phyloP scores from a whole-genome alignment of 2,329 filamentous ascomycete genomes.

The Fusarium abutilonis region DNA sequence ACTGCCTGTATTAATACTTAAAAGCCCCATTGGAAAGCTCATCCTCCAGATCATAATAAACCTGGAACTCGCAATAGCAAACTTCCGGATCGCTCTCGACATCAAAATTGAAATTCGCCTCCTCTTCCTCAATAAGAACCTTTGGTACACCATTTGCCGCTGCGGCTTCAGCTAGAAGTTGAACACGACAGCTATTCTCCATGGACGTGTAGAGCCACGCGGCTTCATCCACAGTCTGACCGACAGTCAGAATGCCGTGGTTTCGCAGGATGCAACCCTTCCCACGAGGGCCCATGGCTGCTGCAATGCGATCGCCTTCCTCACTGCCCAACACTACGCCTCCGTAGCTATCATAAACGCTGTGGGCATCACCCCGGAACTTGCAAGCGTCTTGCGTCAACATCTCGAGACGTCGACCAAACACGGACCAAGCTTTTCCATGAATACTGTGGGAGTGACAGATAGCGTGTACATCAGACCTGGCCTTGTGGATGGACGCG shows the following conservation, averaged over 20 bases:
- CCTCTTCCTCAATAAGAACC: conserved; percentile 54
- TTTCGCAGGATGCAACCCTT: conserved; percentile 74
- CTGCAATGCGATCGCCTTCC: conserved; percentile 71
- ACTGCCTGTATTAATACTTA: conserved; percentile 17
- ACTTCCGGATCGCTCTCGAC: conserved; percentile 43
- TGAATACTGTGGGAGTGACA: conserved; percentile 73
- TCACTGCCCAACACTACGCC: conserved; percentile 65
- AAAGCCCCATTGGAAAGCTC: conserved; percentile 38
- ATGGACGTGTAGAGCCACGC: conserved; percentile 74
- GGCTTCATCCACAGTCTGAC: conserved; percentile 76
- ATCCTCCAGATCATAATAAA: conserved; percentile 44
- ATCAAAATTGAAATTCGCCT: conserved; percentile 52
- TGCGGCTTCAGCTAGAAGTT: conserved; percentile 46
- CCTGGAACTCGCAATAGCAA: conserved; percentile 44
- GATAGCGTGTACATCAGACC: conserved; percentile 71
- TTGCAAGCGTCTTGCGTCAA: conserved; percentile 72
- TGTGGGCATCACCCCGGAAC: conserved; percentile 69
- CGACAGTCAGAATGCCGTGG: conserved; percentile 76
- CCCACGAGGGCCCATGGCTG: conserved; percentile 65
- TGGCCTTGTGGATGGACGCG: conserved; percentile 69
- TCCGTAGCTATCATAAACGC: conserved; percentile 68
- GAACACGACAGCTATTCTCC: conserved; percentile 69
- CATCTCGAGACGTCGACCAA: conserved; percentile 73
- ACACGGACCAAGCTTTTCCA: conserved; percentile 74
- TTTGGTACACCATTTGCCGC: conserved; percentile 48